Evolutionary conservation across 2,329 filamentous ascomycete species (phyloP).

Genomic region (Trichoderma gracile): DNA sequence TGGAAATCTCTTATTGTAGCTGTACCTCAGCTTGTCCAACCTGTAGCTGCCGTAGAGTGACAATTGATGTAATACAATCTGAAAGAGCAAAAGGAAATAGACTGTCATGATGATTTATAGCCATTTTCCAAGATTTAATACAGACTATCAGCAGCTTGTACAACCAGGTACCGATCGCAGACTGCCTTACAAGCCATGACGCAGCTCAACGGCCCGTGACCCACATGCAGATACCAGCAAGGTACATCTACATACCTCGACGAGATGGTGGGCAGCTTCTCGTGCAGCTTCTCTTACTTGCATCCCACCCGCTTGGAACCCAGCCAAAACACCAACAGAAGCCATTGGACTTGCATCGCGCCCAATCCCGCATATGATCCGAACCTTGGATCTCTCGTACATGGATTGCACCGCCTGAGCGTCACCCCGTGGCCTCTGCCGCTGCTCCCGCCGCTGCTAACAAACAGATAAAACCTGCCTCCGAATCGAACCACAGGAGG

Average conservation of each 20-base stretch:
- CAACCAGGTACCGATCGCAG: too few species aligned
- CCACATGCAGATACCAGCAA: too few species aligned
- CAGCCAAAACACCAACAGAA: slow-evolving; percentile 14
- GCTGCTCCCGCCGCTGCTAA: neutral
- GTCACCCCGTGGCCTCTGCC: neutral
- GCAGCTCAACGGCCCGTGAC: too few species aligned
- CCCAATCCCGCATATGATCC: neutral
- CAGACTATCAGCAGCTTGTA: too few species aligned
- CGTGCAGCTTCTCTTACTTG: slow-evolving; percentile 11
- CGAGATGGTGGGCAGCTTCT: slow-evolving; percentile 14
- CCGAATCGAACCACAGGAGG: neutral
- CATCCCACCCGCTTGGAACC: neutral
- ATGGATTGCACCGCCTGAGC: neutral
- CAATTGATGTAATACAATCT: too few species aligned
- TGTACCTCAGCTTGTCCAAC: neutral
- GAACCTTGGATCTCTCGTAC: neutral
- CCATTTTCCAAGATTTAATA: too few species aligned
- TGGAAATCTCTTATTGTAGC: neutral
- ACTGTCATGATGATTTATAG: too few species aligned
- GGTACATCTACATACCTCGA: too few species aligned
- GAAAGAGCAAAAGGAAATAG: too few species aligned
- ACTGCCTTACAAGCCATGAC: too few species aligned
- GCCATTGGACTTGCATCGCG: slow-evolving; percentile 12
- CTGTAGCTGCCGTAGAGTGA: too few species aligned
- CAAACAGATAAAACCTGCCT: neutral